Evolutionary conservation across 768 basidiomycete genomes (phyloP).

Genomic region (Tricholoma sp.): DNA sequence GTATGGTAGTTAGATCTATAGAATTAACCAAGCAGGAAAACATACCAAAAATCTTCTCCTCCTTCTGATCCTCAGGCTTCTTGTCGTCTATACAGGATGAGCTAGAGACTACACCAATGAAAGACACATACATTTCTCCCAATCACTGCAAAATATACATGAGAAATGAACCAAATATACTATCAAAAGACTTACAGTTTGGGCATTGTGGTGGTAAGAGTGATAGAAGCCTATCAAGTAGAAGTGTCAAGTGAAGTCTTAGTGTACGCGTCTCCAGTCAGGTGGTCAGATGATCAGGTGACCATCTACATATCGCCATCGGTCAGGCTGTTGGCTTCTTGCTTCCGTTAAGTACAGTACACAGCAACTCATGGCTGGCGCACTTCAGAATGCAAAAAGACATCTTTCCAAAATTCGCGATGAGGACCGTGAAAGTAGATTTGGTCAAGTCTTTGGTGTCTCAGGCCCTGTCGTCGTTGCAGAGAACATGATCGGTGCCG

Average conservation of each 20-base stretch:
- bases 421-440: constrained; percentile 84
- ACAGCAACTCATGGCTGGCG: constrained; percentile 71
- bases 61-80: constrained; percentile 79
- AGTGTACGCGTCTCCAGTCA: constrained; percentile 1
- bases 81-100: constrained; percentile 62
- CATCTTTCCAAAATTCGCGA: constrained; percentile 84
- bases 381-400: constrained; percentile 84
- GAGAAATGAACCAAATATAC: constrained; percentile 9
- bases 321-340: too few species aligned
- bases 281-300: background rate
- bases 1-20: constrained; percentile 6
- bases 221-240: background rate
- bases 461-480: constrained; percentile 99
- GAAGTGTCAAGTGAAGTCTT: background rate
- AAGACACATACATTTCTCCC: constrained; percentile 86
- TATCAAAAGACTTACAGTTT: constrained; percentile 70
- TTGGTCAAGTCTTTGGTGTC: constrained; percentile 89
- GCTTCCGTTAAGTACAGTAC: constrained; percentile 1
- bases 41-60: constrained; percentile 89
- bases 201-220: constrained; percentile 55
- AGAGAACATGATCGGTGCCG: constrained; percentile 91
- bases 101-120: background rate
- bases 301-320: too few species aligned
- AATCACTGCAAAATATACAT: constrained; percentile 56
- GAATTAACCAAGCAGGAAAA: constrained; percentile 5